phyloP scores from a whole-genome alignment of 139 green algal genomes.

The Tetradesmus lagerheimii region DNA sequence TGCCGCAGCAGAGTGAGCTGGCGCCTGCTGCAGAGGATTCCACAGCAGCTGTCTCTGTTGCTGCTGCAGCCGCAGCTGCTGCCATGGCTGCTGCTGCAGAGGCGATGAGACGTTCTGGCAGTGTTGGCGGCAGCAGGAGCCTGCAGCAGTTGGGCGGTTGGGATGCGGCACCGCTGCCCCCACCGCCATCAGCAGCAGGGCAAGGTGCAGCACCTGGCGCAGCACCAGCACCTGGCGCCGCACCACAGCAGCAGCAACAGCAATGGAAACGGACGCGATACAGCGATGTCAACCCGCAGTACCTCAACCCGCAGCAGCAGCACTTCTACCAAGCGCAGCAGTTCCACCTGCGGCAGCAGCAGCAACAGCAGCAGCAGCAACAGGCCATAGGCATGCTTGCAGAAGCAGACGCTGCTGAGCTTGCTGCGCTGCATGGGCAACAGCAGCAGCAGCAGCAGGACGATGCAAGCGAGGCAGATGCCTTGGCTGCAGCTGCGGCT shows the following conservation, averaged over 20 bases:
- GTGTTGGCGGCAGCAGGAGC: neutral
- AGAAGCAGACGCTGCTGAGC: neutral
- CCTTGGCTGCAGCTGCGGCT: neutral
- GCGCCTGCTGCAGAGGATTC: neutral
- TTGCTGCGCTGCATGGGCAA: neutral
- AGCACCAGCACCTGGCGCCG: too few species aligned
- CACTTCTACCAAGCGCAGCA: conserved; percentile 4
- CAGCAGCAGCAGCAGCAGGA: neutral
- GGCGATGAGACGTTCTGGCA: neutral
- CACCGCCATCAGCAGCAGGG: neutral
- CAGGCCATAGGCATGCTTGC: neutral
- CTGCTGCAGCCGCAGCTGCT: neutral
- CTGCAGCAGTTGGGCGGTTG: neutral
- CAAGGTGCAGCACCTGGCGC: neutral
- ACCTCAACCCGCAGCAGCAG: neutral
- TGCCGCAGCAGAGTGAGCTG: neutral
- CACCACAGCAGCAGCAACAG: neutral
- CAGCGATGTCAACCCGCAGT: neutral
- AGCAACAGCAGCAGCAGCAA: conserved; percentile 15
- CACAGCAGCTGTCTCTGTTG: neutral
- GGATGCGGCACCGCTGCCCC: neutral
- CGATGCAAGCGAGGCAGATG: neutral
- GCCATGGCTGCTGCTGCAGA: neutral
- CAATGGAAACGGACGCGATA: conserved; percentile 3
- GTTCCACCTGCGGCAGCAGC: neutral